These are phyloP conservation scores for Pyricularia sp. DNA, from an alignment of 2,329 filamentous ascomycete genomes.

Conservation along the genomic window DNA sequence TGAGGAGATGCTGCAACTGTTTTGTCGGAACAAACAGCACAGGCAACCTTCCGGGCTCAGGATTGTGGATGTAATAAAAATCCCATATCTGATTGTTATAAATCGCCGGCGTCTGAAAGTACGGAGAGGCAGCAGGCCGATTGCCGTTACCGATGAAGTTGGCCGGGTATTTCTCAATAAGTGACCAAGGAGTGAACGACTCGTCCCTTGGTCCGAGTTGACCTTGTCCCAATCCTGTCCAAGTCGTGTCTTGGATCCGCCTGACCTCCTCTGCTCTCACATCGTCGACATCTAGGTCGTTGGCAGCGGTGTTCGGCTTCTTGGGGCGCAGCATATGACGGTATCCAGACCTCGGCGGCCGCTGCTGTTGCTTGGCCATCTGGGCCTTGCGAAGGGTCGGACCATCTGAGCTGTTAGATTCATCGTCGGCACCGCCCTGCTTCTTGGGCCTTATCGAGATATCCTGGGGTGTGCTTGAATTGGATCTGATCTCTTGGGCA, in stretches of 20 bases:
- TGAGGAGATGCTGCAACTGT: constrained; percentile 57
- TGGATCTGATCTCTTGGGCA: background rate
- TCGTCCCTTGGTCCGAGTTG: constrained; percentile 16
- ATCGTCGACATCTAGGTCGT: constrained; percentile 4
- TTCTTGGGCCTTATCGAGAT: background rate
- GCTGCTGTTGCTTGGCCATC: background rate
- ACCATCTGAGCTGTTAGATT: constrained; percentile 1
- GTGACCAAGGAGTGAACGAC: constrained; percentile 37
- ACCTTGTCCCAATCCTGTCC: constrained; percentile 16
- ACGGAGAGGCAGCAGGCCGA: constrained; percentile 32
- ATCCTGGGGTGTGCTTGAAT: background rate
- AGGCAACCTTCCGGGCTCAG: constrained; percentile 29
- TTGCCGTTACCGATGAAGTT: constrained; percentile 48
- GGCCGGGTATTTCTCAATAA: constrained; percentile 49
- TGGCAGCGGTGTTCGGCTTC: background rate
- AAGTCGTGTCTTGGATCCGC: constrained; percentile 6
- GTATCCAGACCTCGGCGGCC: constrained; percentile 7
- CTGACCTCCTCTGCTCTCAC: background rate
- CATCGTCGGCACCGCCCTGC: background rate
- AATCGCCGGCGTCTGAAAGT: constrained; percentile 47
- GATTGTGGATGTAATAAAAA: constrained; percentile 59
- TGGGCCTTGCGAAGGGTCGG: background rate
- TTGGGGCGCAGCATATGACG: background rate
- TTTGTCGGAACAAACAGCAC: constrained; percentile 57
- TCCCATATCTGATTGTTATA: constrained; percentile 61